Evolutionary conservation across 345 rosid species (phyloP).

Genomic region (Syzygium aqueum): DNA sequence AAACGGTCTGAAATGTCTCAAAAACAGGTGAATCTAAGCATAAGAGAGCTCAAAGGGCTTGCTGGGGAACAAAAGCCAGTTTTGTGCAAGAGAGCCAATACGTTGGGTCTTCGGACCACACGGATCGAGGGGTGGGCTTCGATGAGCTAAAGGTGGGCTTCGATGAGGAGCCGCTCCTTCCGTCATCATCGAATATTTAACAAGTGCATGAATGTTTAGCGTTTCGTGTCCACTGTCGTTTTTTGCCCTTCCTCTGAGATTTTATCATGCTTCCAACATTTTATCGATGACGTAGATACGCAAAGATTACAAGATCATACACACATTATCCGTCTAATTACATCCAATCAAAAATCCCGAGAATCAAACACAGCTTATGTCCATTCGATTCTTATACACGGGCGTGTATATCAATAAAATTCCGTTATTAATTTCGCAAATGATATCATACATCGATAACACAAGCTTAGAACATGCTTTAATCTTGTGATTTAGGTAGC

Average conservation of each 20-base stretch:
- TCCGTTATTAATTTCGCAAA: too few species aligned
- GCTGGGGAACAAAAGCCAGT: too few species aligned
- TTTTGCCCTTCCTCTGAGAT: neutral
- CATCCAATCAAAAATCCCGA: neutral
- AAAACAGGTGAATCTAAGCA: too few species aligned
- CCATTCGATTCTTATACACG: neutral
- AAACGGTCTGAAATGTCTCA: too few species aligned
- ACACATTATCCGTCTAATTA: fast-evolving
- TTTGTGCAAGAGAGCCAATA: too few species aligned
- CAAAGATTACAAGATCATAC: neutral
- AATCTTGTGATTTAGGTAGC: neutral
- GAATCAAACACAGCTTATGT: neutral
- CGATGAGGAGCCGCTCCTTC: too few species aligned
- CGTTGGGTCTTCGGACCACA: too few species aligned
- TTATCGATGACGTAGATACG: too few species aligned
- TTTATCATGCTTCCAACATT: neutral
- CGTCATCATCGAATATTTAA: neutral
- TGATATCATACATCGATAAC: neutral
- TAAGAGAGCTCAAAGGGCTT: too few species aligned
- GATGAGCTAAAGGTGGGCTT: too few species aligned
- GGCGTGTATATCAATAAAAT: neutral
- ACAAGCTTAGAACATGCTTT: neutral
- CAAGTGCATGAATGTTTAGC: neutral
- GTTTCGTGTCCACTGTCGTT: neutral
- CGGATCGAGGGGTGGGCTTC: too few species aligned